phyloP scores from a whole-genome alignment of 2,329 filamentous ascomycete genomes.

The Fusarium gaditjirri region DNA sequence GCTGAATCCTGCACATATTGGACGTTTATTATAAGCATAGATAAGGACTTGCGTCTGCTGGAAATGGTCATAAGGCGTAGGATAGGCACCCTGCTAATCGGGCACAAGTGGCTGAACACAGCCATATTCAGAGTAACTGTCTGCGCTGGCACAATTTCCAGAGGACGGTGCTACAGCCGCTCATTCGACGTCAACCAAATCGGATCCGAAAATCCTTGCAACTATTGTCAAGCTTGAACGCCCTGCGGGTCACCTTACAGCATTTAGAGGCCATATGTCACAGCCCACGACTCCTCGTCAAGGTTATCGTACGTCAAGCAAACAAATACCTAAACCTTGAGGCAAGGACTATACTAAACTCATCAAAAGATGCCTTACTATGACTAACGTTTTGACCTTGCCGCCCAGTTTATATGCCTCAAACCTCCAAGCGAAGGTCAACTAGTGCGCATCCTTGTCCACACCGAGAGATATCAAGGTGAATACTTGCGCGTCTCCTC shows the following conservation, averaged over 20 bases:
- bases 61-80: not conserved
- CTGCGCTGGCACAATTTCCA: not conserved
- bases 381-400: not conserved
- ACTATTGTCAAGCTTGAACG: not conserved
- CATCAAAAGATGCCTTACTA: not conserved
- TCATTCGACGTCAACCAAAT: not conserved
- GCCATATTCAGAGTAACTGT: not conserved
- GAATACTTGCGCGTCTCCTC: not conserved
- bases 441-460: not conserved
- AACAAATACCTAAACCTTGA: not conserved
- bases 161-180: not conserved
- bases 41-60: not conserved
- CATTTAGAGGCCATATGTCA: not conserved
- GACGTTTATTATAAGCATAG: not conserved
- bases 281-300: not conserved
- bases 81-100: not conserved
- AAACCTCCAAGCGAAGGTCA: not conserved
- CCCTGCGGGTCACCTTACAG: not conserved
- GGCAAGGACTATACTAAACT: not conserved
- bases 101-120: not conserved
- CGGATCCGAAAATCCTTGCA: slow-evolving; percentile 1
- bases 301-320: not conserved
- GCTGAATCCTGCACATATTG: not conserved
- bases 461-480: slow-evolving; percentile 1
- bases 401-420: not conserved